Evolutionary conservation across 176 grass and related monocot species (phyloP).

Genomic region (Lolium rigidum): DNA sequence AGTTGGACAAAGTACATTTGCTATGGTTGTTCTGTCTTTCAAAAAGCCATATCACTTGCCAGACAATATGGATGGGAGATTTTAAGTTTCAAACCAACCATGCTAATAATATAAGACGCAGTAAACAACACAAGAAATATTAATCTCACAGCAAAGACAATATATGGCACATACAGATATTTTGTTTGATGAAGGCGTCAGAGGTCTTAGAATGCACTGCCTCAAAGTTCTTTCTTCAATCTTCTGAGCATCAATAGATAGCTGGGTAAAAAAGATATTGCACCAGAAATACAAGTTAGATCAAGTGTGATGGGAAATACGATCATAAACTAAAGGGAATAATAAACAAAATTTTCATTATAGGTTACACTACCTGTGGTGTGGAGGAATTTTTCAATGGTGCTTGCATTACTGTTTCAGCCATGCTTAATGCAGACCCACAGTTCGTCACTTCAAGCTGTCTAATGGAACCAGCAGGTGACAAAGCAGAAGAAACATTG

Average conservation of each 20-base stretch:
- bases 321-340: neutral
- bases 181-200: conserved; percentile 73
- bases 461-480: conserved; percentile 35
- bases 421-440: conserved; percentile 62
- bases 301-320: neutral
- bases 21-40: neutral
- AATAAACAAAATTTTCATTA: conserved; percentile 17
- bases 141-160: neutral
- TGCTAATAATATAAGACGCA: neutral
- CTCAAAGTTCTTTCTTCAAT: conserved; percentile 68
- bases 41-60: too few species aligned
- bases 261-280: conserved; percentile 42
- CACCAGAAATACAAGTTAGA: conserved; percentile 23
- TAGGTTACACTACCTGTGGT: conserved; percentile 57
- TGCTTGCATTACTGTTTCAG: conserved; percentile 70
- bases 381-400: conserved; percentile 55
- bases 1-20: neutral
- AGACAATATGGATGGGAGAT: conserved; percentile 11
- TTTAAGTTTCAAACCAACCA: neutral
- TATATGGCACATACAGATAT: conserved; percentile 47
- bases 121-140: conserved; percentile 5
- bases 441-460: conserved; percentile 36
- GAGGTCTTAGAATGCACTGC: conserved; percentile 68
- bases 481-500: conserved; percentile 32
- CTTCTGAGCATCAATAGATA: conserved; percentile 70